Conservation (phyloP, 352 stramenopile genomes). For the Phytophthora pini region DNA sequence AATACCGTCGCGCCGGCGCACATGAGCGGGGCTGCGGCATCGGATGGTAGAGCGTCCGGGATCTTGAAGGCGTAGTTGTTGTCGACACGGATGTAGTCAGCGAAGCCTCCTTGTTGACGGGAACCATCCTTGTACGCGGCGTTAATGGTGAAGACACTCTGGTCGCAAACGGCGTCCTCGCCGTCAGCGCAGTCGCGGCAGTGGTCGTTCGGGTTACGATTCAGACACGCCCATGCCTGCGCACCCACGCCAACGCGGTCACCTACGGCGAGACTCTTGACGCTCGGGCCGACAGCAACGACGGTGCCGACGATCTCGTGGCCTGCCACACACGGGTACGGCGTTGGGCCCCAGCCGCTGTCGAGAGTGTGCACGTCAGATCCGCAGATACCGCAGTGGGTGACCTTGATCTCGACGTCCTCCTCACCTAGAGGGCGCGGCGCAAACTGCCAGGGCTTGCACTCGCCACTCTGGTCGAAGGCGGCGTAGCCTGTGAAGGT, state of each 20-base stretch:
- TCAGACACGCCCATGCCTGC: slow-evolving; percentile 52
- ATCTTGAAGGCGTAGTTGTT: slow-evolving; percentile 30
- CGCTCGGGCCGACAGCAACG: slow-evolving; percentile 34
- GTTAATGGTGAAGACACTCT: slow-evolving; percentile 52
- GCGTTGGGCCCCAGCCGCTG: slow-evolving; percentile 41
- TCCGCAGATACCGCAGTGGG: slow-evolving; percentile 35
- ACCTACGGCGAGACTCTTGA: slow-evolving; percentile 71
- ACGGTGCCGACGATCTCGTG: slow-evolving; percentile 41
- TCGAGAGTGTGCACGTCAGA: slow-evolving; percentile 56
- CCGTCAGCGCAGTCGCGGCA: slow-evolving; percentile 54
- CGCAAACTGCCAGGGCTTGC: slow-evolving; percentile 40
- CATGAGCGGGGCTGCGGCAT: slow-evolving; percentile 11
- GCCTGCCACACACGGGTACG: slow-evolving; percentile 45
- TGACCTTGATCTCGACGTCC: slow-evolving; percentile 57
- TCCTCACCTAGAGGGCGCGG: slow-evolving; percentile 38
- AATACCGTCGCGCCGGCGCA: slow-evolving; percentile 20
- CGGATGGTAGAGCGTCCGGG: slow-evolving; percentile 11
- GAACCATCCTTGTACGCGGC: slow-evolving; percentile 26
- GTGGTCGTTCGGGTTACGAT: slow-evolving; percentile 54
- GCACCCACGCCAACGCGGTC: slow-evolving; percentile 53
- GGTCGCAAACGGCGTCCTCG: slow-evolving; percentile 67
- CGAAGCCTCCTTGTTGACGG: slow-evolving; percentile 23
- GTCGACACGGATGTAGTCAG: slow-evolving; percentile 33
- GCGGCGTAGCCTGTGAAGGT: background rate
- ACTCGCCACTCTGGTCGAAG: slow-evolving; percentile 2